A percentile compares a stretch with the other conserved stretches of the same genome.
These are phyloP conservation scores for Penicillium sp. DNA, from an alignment of 2,329 filamentous ascomycete genomes.

Conservation along the genomic window DNA sequence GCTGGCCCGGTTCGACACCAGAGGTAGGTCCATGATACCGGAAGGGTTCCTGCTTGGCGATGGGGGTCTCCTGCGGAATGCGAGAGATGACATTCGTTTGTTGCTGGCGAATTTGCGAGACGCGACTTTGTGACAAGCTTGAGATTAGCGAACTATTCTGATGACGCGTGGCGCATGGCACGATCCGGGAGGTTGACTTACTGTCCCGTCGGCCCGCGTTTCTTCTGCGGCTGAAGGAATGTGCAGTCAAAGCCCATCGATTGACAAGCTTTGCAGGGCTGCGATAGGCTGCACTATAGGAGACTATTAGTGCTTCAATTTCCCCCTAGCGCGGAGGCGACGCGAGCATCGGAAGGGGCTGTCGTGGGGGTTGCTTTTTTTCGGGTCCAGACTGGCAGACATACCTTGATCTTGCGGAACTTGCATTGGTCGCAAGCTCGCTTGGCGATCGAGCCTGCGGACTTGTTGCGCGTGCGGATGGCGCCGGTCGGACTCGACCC, in stretches of 20 bases:
- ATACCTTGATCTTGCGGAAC: conserved; percentile 41
- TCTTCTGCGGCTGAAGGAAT: conserved; percentile 46
- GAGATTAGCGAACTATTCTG: conserved; percentile 4
- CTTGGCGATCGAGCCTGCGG: conserved; percentile 28
- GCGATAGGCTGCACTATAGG: conserved; percentile 41
- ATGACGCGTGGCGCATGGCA: conserved; percentile 9
- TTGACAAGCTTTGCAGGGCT: conserved; percentile 42
- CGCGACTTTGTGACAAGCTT: conserved; percentile 30
- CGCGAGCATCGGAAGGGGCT: not conserved
- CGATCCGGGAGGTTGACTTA: conserved; percentile 25
- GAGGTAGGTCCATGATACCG: conserved; percentile 27
- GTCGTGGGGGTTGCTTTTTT: not conserved
- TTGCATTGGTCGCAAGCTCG: conserved; percentile 49
- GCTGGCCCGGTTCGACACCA: conserved; percentile 20
- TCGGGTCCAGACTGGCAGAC: not conserved
- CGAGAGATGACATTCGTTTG: conserved; percentile 28
- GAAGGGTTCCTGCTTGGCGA: conserved; percentile 21
- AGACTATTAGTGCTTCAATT: conserved; percentile 11
- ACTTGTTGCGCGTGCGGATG: conserved; percentile 30
- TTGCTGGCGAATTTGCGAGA: conserved; percentile 41
- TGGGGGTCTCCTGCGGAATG: conserved; percentile 16
- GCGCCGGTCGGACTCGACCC: conserved; percentile 20
- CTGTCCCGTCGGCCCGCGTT: conserved; percentile 42
- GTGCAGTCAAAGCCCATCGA: conserved; percentile 44
- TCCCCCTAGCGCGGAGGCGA: not conserved